These are phyloP conservation scores for Solanum bulbocastanum DNA, from an alignment of 257 asterid species.

Conservation along the genomic window DNA sequence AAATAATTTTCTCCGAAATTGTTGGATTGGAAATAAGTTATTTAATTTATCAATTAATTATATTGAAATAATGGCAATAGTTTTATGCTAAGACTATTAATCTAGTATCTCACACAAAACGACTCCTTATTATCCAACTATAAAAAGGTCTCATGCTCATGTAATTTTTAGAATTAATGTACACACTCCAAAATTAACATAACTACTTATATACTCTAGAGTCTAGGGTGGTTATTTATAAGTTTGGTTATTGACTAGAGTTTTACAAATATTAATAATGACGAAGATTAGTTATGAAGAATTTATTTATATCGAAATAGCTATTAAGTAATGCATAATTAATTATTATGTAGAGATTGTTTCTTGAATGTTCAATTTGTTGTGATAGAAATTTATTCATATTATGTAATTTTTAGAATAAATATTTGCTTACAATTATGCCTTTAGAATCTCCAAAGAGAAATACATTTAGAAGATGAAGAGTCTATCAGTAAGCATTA, in stretches of 20 bases:
- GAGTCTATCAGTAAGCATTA: background rate
- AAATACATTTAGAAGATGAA: background rate
- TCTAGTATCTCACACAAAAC: too few species aligned
- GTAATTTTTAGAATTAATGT: too few species aligned
- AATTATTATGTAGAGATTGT: background rate
- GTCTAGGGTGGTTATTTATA: background rate
- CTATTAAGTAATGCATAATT: background rate
- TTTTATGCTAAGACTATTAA: too few species aligned
- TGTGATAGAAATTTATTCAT: background rate
- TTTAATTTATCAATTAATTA: too few species aligned
- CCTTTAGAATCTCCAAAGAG: background rate
- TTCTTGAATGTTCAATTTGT: background rate
- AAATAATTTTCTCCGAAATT: rapidly evolving
- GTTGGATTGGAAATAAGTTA: too few species aligned
- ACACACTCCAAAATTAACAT: background rate
- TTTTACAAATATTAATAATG: background rate
- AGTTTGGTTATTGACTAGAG: background rate
- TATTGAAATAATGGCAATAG: rapidly evolving
- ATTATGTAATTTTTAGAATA: background rate
- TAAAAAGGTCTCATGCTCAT: background rate
- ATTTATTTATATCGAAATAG: background rate
- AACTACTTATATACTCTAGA: background rate
- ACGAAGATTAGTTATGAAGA: background rate
- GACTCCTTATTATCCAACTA: background rate
- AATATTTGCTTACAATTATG: background rate